These are phyloP conservation scores for Davidsoniella eucalypti DNA, from an alignment of 2,329 filamentous ascomycete genomes.

Conservation along the genomic window DNA sequence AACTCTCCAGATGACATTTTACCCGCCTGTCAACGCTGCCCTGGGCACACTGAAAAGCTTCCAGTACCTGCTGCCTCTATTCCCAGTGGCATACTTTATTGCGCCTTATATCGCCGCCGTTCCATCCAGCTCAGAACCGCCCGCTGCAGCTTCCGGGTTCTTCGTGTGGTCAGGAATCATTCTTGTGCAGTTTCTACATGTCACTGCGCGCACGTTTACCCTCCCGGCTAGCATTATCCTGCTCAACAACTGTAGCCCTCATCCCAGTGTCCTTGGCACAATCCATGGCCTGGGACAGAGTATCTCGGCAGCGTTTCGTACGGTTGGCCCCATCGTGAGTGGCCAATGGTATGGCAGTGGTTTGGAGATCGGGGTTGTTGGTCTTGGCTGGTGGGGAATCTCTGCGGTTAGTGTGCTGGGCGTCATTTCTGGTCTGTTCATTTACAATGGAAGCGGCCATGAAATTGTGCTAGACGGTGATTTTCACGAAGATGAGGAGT, in stretches of 20 bases:
- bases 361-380: conserved; percentile 29
- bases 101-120: conserved; percentile 51
- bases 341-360: conserved; percentile 32
- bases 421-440: conserved; percentile 39
- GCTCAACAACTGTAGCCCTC: conserved; percentile 43
- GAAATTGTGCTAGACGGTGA: conserved; percentile 38
- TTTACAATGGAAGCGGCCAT: conserved; percentile 49
- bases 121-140: conserved; percentile 30
- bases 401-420: conserved; percentile 36
- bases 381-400: conserved; percentile 31
- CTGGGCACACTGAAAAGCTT: conserved; percentile 54
- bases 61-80: conserved; percentile 46
- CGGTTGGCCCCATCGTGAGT: conserved; percentile 33
- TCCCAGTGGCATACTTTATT: conserved; percentile 49
- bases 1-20: conserved; percentile 49
- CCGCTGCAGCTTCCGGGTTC: conserved; percentile 29
- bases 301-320: conserved; percentile 32
- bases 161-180: conserved; percentile 45
- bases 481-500: conserved; percentile 17
- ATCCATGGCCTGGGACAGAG: conserved; percentile 38
- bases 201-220: conserved; percentile 55
- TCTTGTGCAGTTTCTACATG: conserved; percentile 49
- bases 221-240: conserved; percentile 41
- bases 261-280: conserved; percentile 40
- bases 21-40: conserved; percentile 45